Percentiles rank a stretch among this genome's conserved stretches.
These are phyloP conservation scores for Linnemannia schmuckeri DNA, from an alignment of 192 early-diverging fungal species.

Conservation along the genomic window DNA sequence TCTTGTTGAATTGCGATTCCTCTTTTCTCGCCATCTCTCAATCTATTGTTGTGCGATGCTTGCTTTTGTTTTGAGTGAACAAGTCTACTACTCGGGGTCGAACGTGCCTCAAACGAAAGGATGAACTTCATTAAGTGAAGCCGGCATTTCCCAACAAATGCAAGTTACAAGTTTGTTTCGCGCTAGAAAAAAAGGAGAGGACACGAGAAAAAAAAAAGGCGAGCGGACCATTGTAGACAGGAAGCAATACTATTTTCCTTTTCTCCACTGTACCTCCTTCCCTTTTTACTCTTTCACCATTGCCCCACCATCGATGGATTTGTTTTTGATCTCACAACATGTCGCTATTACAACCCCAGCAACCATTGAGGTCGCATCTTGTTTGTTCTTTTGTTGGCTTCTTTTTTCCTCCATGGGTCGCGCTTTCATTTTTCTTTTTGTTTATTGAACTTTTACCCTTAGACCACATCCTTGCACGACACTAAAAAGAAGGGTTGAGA, in stretches of 20 bases:
- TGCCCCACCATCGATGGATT: neutral
- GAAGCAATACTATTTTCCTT: neutral
- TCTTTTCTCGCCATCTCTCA: neutral
- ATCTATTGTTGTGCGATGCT: neutral
- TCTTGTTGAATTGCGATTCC: neutral
- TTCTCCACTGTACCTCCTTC: neutral
- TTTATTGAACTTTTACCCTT: conserved; percentile 5
- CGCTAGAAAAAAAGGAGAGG: neutral
- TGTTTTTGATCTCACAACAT: neutral
- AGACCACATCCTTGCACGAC: conserved; percentile 7
- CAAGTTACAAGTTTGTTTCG: neutral
- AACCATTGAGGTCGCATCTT: neutral
- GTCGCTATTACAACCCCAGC: neutral
- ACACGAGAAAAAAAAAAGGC: conserved; percentile 1
- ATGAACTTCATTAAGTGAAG: neutral
- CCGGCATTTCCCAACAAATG: neutral
- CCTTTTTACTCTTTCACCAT: neutral
- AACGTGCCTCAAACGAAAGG: neutral
- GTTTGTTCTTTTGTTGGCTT: neutral
- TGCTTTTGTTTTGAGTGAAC: neutral
- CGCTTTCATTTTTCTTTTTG: conserved; percentile 10
- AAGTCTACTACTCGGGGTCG: neutral
- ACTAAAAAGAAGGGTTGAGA: too few relatives aligned
- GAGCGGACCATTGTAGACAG: neutral
- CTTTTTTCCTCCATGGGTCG: neutral